A percentile compares a stretch with the other conserved stretches of the same genome.
These are phyloP conservation scores for Thuidium tamariscinum DNA, from an alignment of 225 moss, liverwort and hornwort species.

Conservation along the genomic window DNA sequence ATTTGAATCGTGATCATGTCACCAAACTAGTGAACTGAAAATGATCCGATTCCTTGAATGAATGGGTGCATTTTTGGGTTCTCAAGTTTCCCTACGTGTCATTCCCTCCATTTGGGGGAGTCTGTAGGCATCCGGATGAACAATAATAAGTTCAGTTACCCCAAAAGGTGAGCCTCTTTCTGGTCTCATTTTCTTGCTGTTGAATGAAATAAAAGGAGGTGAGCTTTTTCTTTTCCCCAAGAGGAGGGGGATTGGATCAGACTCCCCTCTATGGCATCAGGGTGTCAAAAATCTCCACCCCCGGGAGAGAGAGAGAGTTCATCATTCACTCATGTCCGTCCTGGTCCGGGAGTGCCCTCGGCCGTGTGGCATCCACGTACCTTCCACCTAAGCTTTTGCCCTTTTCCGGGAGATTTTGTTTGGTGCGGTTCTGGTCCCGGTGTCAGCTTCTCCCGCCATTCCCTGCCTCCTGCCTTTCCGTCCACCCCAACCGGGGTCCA, in stretches of 20 bases:
- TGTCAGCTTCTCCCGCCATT: neutral
- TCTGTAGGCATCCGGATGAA: neutral
- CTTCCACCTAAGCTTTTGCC: constrained; percentile 8
- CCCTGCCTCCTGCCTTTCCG: neutral
- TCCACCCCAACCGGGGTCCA: neutral
- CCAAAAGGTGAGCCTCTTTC: neutral
- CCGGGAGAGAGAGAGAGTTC: too few species aligned
- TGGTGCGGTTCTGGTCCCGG: constrained; percentile 10
- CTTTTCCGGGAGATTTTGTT: constrained; percentile 9
- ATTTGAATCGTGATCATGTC: fast-evolving
- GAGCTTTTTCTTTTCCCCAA: too few species aligned
- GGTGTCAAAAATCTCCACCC: neutral
- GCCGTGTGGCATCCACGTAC: neutral
- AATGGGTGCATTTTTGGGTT: too few species aligned
- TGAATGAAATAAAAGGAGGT: neutral
- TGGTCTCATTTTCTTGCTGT: neutral
- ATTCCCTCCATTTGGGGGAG: neutral
- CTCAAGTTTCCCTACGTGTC: too few species aligned
- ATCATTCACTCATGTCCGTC: neutral
- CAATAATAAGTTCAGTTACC: neutral
- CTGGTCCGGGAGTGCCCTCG: neutral
- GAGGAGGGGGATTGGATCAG: neutral
- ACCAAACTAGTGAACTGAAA: neutral
- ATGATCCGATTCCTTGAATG: neutral
- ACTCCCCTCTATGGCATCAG: too few species aligned